Evolutionary conservation across 2,329 filamentous ascomycete genomes (phyloP), one percentile per base, ranked within the genome.

Genomic region (Neophaeococcomyces aloes): DNA sequence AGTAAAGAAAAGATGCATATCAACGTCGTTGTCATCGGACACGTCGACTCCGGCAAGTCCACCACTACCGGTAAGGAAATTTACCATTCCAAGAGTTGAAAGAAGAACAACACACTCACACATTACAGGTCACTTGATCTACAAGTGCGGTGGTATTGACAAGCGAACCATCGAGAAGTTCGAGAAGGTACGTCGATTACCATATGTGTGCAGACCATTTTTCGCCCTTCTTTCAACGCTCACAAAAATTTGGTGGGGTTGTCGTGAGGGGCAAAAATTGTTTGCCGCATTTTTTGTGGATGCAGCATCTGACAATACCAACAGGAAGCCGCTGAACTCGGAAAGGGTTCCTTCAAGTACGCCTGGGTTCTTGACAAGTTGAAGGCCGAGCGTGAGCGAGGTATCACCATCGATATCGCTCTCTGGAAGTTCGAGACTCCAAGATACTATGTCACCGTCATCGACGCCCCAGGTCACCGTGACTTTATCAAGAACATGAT

Each of bases 401-500:
- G 91, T 94, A 98, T 98, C 86, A 98, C 91, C 75, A 82, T 98
- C 68, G 91, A 96, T 74, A 96, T 96, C 69, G 91, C 91, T 62
- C 88, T 96, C 73, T 96, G 91, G 91, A 96, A 96, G 85, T 96
- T 96, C 81, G 87, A 96, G 79, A 96, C 91, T 64, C 81, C 84
- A 66, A 93, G 84, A 76, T 95, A 94, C 80, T 83, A 86, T 69
- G 87, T 95, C 74, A 95, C 89, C 65, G 88, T 95, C 78, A 95
- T 93, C 74, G 84, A 98, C 67, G 91, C 91, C 71, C 91, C 91
- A 66, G 91, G 91, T 75, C 91, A 98, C 76, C 89, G 91, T 91
- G 91, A 98, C 70, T 98, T 96, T 81, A 96, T 98, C 86, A 98
- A 98, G 89, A 98, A 96, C 88, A 98, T 98, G 91, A 98, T 98